Evolutionary conservation across 2,329 filamentous ascomycete genomes (phyloP), one percentile per base, ranked within the genome.

Genomic region (Gaeumannomyces sp.): DNA sequence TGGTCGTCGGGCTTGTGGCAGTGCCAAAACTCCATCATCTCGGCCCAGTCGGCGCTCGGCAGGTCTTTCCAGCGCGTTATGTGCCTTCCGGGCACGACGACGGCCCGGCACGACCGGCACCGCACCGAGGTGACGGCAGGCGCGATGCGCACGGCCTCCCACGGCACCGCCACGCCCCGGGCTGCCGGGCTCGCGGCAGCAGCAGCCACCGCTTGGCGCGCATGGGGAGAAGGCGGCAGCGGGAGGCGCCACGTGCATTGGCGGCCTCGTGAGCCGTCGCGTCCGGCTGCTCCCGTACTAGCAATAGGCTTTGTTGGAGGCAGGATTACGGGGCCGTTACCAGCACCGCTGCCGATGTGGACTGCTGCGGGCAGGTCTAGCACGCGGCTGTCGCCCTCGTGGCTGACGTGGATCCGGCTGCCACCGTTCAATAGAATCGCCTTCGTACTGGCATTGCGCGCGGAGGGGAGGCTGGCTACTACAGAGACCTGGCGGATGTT

Each of bases 11-110:
- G 95, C 76, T 98, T 98, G 76, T 99, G 95, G 72, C 95, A 99
- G 76, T 99, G 96, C 95, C 95, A 99, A 70, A 99, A 96, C 75
- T 99, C 96, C 95, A 99, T 99, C 93, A 99, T 96, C 78, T 99
- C 95, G 0, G 95, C 96, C 95, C 95, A 99, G 72, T 97, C 94
- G 71, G 96, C 93, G 72, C 93, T 97, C 0, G 95, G 95, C 25
- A 99, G 79, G 72, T 99, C 93, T 76, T 94, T 97, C 94, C 95
- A 99, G 53, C 78, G 75, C 56, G 75, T 77, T 10, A 86, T 78
- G 4, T 63, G 69, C 10, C 73, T 77, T 3, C 70, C 64, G 0
- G 70, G 57, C 16, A 86, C 76, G 25, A 86, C 66, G 1, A 64
- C 66, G 22, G 72, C 66, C 59, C 68, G 62, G 73, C 80, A 82